A percentile compares a stretch with the other conserved stretches of the same genome.
These are phyloP conservation scores for Trichoderma brevicompactum DNA, from an alignment of 2,329 filamentous ascomycete genomes.

Conservation along the genomic window DNA sequence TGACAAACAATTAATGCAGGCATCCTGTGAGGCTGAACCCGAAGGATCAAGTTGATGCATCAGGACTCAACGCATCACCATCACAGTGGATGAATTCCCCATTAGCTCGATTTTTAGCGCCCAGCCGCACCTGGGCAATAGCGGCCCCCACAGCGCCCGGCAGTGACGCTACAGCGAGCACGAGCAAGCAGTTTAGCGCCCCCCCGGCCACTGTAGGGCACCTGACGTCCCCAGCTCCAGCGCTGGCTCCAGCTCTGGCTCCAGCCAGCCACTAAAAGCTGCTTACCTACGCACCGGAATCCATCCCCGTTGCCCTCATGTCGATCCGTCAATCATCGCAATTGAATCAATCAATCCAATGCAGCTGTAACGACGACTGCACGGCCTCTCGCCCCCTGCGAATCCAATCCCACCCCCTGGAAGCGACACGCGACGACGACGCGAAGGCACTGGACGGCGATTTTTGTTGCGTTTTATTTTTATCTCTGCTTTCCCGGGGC, in stretches of 20 bases:
- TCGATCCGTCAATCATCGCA: constrained; percentile 24
- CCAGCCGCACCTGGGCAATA: constrained; percentile 5
- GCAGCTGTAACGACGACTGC: constrained; percentile 13
- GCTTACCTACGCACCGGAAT: constrained; percentile 25
- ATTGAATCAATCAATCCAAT: constrained; percentile 5
- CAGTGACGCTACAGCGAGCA: not conserved
- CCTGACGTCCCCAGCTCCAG: not conserved
- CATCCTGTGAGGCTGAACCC: not conserved
- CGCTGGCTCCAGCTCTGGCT: not conserved
- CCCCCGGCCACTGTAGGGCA: not conserved
- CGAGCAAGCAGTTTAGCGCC: not conserved
- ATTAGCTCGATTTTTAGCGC: not conserved
- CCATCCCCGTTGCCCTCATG: not conserved
- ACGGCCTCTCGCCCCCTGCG: constrained; percentile 16
- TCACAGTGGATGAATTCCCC: not conserved
- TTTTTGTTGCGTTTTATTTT: not conserved
- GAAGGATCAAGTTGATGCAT: not conserved
- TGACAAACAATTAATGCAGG: too few species aligned
- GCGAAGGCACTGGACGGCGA: constrained; percentile 5
- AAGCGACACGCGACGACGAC: constrained; percentile 18
- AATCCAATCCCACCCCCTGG: constrained; percentile 2
- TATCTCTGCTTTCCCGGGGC: not conserved
- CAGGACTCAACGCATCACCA: too few species aligned
- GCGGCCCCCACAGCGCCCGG: constrained; percentile 1
- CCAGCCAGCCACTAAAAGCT: constrained; percentile 9